Percentiles rank a stretch among this genome's conserved stretches.
phyloP scores from a whole-genome alignment of 2,329 filamentous ascomycete species.

The Trichophyton equinum region DNA sequence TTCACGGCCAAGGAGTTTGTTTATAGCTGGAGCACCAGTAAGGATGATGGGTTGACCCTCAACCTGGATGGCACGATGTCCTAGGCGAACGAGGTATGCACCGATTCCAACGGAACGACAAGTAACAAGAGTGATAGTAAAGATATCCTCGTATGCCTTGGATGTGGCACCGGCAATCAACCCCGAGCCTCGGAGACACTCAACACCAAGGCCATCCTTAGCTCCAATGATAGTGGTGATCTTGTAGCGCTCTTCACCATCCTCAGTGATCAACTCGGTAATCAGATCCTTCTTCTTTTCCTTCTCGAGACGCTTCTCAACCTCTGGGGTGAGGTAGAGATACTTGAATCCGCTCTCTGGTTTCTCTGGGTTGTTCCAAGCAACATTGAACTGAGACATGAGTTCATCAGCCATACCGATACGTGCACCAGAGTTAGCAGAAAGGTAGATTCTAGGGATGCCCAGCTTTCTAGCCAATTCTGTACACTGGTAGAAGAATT shows the following conservation, averaged over 20 bases:
- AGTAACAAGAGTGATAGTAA: constrained; percentile 93
- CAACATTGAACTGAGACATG: constrained; percentile 92
- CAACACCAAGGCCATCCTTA: constrained; percentile 92
- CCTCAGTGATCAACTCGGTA: constrained; percentile 73
- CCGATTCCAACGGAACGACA: constrained; percentile 98
- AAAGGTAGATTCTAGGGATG: constrained; percentile 93
- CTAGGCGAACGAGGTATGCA: constrained; percentile 95
- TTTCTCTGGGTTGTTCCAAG: constrained; percentile 75
- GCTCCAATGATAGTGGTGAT: constrained; percentile 87
- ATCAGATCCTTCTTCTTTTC: constrained; percentile 63
- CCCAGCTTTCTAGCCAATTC: constrained; percentile 87
- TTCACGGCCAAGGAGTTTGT: constrained; percentile 94
- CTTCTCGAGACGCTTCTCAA: constrained; percentile 77
- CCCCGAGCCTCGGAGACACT: constrained; percentile 93
- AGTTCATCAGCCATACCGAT: constrained; percentile 94
- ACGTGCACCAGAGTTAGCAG: constrained; percentile 95
- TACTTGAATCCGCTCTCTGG: constrained; percentile 93
- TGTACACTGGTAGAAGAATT: constrained; percentile 98
- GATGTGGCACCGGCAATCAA: constrained; percentile 96
- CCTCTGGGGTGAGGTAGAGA: constrained; percentile 77
- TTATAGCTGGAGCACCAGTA: constrained; percentile 91
- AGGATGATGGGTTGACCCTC: constrained; percentile 98
- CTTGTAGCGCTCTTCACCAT: constrained; percentile 83
- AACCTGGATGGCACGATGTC: constrained; percentile 96
- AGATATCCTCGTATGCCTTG: constrained; percentile 95